Base-by-base conservation (phyloP, 148 eudicot species). In the Rhododendron mucronatum region DNA sequence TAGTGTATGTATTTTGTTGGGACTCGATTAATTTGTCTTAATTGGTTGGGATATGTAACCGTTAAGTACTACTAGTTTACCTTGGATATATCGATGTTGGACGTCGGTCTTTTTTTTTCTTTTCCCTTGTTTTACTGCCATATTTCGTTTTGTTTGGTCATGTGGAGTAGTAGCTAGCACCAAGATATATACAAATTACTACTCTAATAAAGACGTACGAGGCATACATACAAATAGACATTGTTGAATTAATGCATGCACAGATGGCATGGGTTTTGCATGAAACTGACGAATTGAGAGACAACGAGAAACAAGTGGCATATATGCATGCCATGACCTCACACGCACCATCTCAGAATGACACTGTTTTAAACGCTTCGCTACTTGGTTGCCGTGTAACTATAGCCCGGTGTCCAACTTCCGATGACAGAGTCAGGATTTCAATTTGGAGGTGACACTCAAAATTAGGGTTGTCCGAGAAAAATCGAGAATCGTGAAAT, bases 251-350 rank as follows among this genome's bases (percentile, higher is more conserved):
- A 33, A 5, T 28, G 75, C 28, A 69, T 28, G 75, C 28, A 69
- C 18, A 69, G 75, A 69, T 69, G 45, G 45, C 45, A 41, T 41
- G 39, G 37, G 7, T 69, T 26, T 13, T 28, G 75, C 41, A 12
- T 14, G 28, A 48, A 47, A 80, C 82, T 81, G 83, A 81, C 57
- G 45, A 81, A 81, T 8, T 35, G 51, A 82, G 50, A 35, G 50
- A 79, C 30, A 84, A 21, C n/a, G 23, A 85, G 92, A 92, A 85
- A 86, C 93, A 92, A 88, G 89, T 93, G 94, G 81, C 95, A 81
- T 80, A 53, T 93, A 91, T 93, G 95, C 93, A 89, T 55, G 75
- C 37, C 74, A 35, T 80, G 76, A 21, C 26, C 85, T 84, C 84
- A 75, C 37, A 26, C 28, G 74, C 48, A 23, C 16, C 9, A 84